Conservation (phyloP, 352 stramenopile genomes). For the Pythium sukuiense region DNA sequence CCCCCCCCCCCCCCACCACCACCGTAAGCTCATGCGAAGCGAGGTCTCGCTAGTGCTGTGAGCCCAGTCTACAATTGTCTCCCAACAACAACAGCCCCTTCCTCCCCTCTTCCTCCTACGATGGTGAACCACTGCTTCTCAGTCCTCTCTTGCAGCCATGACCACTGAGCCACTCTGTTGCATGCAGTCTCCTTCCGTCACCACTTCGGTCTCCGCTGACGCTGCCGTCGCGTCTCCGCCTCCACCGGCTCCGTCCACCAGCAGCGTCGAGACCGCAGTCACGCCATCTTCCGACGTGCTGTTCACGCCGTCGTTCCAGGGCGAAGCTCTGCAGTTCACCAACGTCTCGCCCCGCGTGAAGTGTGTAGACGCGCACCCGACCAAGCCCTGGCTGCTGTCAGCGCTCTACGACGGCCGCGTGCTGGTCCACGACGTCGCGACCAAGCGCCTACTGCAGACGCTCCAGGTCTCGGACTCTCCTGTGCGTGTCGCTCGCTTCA, state of each 20-base stretch:
- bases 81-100: background rate
- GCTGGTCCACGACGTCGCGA: slow-evolving; percentile 91
- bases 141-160: background rate
- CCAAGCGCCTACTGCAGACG: slow-evolving; percentile 67
- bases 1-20: background rate
- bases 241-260: background rate
- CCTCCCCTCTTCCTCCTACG: background rate
- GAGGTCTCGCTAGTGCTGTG: background rate
- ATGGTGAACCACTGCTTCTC: background rate
- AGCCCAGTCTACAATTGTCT: background rate
- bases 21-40: too few species aligned
- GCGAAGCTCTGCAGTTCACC: slow-evolving; percentile 3
- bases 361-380: slow-evolving; percentile 90
- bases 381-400: slow-evolving; percentile 89
- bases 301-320: background rate
- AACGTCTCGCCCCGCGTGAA: slow-evolving; percentile 88
- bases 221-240: background rate
- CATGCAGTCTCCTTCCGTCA: background rate
- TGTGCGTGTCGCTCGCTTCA: slow-evolving; percentile 70
- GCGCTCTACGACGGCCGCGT: slow-evolving; percentile 94
- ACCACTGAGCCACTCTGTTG: background rate
- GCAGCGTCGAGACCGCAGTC: background rate
- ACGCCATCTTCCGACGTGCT: background rate
- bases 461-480: slow-evolving; percentile 90
- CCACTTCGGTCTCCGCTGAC: background rate